Conservation (phyloP, 352 stramenopile species). For the Globisporangium uncinulatum region DNA sequence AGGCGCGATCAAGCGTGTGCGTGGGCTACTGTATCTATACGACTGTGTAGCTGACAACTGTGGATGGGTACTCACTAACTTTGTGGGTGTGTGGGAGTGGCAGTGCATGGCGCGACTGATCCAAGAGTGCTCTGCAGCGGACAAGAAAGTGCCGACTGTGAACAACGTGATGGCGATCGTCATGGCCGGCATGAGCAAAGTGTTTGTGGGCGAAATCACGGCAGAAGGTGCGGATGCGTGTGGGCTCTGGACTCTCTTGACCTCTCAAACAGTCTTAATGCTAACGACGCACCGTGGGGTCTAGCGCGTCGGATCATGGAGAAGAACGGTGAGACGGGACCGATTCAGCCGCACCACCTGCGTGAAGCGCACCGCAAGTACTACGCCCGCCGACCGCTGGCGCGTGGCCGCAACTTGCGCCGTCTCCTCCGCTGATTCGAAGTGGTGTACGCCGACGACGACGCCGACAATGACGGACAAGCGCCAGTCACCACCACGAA, state of each 20-base stretch:
- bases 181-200: conserved; percentile 85
- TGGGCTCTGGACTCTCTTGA: not conserved
- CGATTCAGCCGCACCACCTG: conserved; percentile 69
- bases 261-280: not conserved
- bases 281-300: not conserved
- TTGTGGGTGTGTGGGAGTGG: not conserved
- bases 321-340: conserved; percentile 63
- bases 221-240: conserved; percentile 44
- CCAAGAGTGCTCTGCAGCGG: conserved; percentile 46
- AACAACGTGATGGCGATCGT: conserved; percentile 86
- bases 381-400: conserved; percentile 69
- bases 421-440: conserved; percentile 37
- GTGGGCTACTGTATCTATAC: not conserved
- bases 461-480: too few relatives aligned
- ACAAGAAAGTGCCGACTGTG: conserved; percentile 51
- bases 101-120: conserved; percentile 78
- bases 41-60: not conserved
- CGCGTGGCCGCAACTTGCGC: conserved; percentile 48
- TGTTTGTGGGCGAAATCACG: conserved; percentile 75
- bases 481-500: not conserved
- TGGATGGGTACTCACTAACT: too few relatives aligned
- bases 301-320: conserved; percentile 78
- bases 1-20: conserved; percentile 70
- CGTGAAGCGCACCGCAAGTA: conserved; percentile 80
- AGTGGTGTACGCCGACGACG: too few relatives aligned